phyloP scores from a whole-genome alignment of 2,329 filamentous ascomycete species.

The Trichophyton equinum region DNA sequence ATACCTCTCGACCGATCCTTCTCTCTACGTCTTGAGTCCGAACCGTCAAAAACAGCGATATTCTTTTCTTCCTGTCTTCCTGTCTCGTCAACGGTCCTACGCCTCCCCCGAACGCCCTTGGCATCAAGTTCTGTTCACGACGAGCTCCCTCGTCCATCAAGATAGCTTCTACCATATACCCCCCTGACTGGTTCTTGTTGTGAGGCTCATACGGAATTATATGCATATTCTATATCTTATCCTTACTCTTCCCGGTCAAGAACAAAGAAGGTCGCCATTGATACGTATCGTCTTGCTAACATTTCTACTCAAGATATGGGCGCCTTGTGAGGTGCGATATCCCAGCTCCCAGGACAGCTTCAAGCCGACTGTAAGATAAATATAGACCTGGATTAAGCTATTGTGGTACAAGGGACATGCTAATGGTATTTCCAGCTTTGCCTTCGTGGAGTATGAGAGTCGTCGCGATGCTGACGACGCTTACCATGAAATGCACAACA shows the following conservation, averaged over 20 bases:
- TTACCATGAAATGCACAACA: conserved; percentile 99
- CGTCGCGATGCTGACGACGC: conserved; percentile 96
- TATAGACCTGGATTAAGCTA: neutral
- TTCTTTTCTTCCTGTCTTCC: conserved; percentile 7
- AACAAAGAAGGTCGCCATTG: neutral
- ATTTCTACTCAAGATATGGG: conserved; percentile 58
- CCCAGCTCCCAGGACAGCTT: conserved; percentile 83
- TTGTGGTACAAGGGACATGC: conserved; percentile 12
- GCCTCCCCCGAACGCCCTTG: conserved; percentile 10
- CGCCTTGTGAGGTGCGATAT: conserved; percentile 97
- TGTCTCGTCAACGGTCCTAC: conserved; percentile 5
- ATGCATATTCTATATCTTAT: conserved; percentile 5
- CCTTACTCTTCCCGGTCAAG: conserved; percentile 1
- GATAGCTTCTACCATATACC: neutral
- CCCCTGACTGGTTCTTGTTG: neutral
- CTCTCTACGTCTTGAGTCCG: conserved; percentile 13
- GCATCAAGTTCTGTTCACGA: neutral
- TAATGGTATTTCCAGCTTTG: conserved; percentile 51
- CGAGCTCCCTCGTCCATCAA: neutral
- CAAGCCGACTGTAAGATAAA: conserved; percentile 77
- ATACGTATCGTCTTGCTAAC: neutral
- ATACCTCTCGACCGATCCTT: conserved; percentile 15
- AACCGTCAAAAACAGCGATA: conserved; percentile 12
- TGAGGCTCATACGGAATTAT: neutral
- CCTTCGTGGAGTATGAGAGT: conserved; percentile 98